Conservation (phyloP, 805 yeast genomes). For the Kodamaea hsintzibuensis region DNA sequence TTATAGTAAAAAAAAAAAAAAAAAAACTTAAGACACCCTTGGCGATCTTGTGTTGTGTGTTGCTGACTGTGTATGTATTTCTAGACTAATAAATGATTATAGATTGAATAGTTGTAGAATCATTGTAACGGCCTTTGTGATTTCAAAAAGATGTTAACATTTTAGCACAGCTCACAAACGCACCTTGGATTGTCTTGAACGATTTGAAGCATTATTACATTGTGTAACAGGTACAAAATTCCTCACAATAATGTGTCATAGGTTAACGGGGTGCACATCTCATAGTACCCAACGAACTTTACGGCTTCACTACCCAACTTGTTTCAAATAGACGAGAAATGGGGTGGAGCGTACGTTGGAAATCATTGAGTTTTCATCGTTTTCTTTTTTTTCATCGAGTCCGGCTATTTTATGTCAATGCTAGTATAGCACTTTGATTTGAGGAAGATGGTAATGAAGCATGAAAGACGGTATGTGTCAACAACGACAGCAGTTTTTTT, state of each 20-base stretch:
- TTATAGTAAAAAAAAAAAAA: neutral
- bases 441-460: no score
- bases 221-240: neutral
- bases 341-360: no score
- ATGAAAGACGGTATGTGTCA: no score
- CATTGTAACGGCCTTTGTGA: neutral
- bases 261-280: neutral
- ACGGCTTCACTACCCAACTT: no score
- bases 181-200: neutral
- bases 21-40: neutral
- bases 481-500: no score
- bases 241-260: neutral
- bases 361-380: no score
- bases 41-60: slow-evolving; percentile 1
- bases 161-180: neutral
- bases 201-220: neutral
- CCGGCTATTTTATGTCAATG: no score
- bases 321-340: no score
- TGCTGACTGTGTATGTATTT: slow-evolving; percentile 8
- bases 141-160: neutral
- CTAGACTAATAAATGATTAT: slow-evolving; percentile 9
- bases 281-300: no score
- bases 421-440: no score
- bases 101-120: neutral
- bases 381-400: no score